These are phyloP conservation scores for Solanum chilense DNA, from an alignment of 257 asterid genomes.

Conservation along the genomic window DNA sequence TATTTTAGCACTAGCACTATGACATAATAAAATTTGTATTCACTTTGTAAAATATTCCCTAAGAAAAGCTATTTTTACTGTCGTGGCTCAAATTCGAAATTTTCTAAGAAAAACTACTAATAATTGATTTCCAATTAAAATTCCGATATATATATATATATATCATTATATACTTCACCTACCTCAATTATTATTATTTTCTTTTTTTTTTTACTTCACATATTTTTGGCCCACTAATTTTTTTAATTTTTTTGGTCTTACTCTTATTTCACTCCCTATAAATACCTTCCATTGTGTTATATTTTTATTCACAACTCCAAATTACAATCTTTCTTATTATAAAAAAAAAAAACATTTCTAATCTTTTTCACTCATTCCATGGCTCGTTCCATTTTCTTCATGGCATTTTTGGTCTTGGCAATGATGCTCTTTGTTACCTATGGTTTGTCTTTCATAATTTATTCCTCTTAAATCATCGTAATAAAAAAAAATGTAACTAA, in stretches of 20 bases:
- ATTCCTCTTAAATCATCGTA: background rate
- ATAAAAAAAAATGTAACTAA: too few species aligned
- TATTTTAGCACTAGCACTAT: too few species aligned
- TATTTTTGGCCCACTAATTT: too few species aligned
- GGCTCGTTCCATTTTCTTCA: background rate
- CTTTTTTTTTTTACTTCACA: too few species aligned
- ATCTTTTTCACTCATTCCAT: background rate
- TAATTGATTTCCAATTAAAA: too few species aligned
- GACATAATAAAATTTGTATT: background rate
- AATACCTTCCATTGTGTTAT: background rate
- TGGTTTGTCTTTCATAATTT: background rate
- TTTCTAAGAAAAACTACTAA: too few species aligned
- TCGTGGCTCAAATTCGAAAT: background rate
- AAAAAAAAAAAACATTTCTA: background rate
- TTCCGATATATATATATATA: too few species aligned
- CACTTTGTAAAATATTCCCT: too few species aligned
- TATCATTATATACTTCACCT: too few species aligned
- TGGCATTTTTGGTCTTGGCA: background rate
- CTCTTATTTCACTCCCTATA: background rate
- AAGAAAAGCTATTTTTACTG: too few species aligned
- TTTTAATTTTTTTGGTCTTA: background rate
- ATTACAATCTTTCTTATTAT: background rate
- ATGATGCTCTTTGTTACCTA: background rate
- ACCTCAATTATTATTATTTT: too few species aligned
- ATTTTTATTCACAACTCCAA: background rate